Conservation (phyloP, 2,329 filamentous ascomycete species). For the Diaporthe velutina region DNA sequence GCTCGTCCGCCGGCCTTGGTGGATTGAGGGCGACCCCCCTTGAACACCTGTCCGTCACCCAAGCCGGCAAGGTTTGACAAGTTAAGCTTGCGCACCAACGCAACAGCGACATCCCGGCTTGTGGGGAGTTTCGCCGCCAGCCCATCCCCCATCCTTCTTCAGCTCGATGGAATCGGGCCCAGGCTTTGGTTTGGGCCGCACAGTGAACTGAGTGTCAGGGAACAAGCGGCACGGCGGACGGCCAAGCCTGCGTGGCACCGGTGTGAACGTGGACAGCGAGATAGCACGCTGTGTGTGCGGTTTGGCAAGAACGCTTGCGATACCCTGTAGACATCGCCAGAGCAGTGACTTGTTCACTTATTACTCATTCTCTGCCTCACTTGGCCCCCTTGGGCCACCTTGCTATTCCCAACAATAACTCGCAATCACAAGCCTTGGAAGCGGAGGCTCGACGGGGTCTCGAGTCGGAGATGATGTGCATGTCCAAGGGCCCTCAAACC, state of each 20-base stretch:
- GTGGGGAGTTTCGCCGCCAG: conserved; percentile 32
- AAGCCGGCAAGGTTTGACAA: conserved; percentile 33
- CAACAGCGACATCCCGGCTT: conserved; percentile 32
- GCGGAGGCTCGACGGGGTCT: conserved; percentile 30
- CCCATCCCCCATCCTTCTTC: conserved; percentile 27
- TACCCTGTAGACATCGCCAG: background rate
- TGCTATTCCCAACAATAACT: conserved; percentile 4
- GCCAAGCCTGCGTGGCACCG: conserved; percentile 27
- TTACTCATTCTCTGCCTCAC: background rate
- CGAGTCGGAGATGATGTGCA: conserved; percentile 31
- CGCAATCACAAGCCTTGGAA: conserved; percentile 24
- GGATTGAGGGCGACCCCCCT: conserved; percentile 33
- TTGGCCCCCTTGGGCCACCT: background rate
- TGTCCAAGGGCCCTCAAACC: conserved; percentile 26
- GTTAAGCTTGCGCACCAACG: conserved; percentile 35
- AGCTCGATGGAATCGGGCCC: conserved; percentile 29
- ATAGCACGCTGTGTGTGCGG: conserved; percentile 27
- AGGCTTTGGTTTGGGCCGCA: conserved; percentile 17
- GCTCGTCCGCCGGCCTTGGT: background rate
- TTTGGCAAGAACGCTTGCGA: background rate
- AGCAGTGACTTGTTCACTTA: background rate
- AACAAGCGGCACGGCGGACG: background rate
- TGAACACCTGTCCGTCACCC: conserved; percentile 3
- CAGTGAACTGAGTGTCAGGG: conserved; percentile 9
- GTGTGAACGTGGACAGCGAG: conserved; percentile 14